These are phyloP conservation scores for Graphiopsis chlorocephala DNA, from an alignment of 2,329 filamentous ascomycete genomes.

Conservation along the genomic window DNA sequence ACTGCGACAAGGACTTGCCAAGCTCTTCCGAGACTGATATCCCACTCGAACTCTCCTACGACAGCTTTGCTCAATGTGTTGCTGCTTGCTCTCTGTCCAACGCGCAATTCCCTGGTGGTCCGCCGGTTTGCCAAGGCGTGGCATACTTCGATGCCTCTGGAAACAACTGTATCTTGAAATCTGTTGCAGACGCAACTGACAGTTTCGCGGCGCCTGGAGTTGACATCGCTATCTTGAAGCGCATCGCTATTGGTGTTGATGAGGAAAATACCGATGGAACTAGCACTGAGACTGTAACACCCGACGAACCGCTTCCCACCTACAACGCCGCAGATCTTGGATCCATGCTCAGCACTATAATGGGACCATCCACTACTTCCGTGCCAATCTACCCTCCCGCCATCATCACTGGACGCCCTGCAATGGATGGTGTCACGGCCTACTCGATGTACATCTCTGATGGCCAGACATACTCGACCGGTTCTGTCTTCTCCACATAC, in stretches of 20 bases:
- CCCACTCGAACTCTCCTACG: slow-evolving; percentile 28
- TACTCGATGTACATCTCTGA: slow-evolving; percentile 31
- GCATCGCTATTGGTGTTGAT: slow-evolving; percentile 29
- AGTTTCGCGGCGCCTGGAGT: slow-evolving; percentile 27
- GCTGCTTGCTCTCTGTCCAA: slow-evolving; percentile 35
- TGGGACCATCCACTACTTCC: slow-evolving; percentile 29
- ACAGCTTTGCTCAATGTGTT: slow-evolving; percentile 32
- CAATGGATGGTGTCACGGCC: slow-evolving; percentile 21
- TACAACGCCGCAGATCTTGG: slow-evolving; percentile 25
- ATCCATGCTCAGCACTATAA: slow-evolving; percentile 26
- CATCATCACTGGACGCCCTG: slow-evolving; percentile 23
- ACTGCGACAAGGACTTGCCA: slow-evolving; percentile 33
- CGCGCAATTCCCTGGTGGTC: slow-evolving; percentile 22
- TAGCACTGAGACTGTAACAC: slow-evolving; percentile 26
- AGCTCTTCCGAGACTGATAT: slow-evolving; percentile 22
- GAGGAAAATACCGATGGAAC: slow-evolving; percentile 23
- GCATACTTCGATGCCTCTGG: slow-evolving; percentile 30
- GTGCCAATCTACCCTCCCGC: slow-evolving; percentile 27
- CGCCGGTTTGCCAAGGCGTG: slow-evolving; percentile 33
- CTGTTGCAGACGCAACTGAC: slow-evolving; percentile 21
- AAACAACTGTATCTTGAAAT: slow-evolving; percentile 35
- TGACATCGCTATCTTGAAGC: slow-evolving; percentile 31
- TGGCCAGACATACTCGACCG: slow-evolving; percentile 32
- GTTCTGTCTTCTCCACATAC: slow-evolving; percentile 30
- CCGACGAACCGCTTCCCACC: slow-evolving; percentile 21